phyloP scores from a whole-genome alignment of 768 basidiomycete genomes.

The Mycena vulgaris region DNA sequence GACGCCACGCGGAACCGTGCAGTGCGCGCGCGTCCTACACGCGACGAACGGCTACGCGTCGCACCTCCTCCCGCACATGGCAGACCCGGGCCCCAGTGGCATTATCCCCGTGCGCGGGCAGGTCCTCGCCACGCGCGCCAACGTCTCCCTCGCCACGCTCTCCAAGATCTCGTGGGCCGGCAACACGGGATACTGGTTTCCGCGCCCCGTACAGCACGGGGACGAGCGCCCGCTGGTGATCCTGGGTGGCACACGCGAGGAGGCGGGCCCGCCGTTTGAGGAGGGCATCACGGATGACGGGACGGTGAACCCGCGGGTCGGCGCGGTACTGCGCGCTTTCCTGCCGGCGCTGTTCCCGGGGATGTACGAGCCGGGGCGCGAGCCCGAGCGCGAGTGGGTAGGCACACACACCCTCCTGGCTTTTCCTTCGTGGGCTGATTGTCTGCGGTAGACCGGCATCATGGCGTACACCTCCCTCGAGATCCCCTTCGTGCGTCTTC shows the following conservation, averaged over 20 bases:
- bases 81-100: conserved; percentile 62
- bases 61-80: conserved; percentile 79
- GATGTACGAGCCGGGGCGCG: conserved; percentile 60
- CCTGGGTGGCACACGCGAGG: conserved; percentile 77
- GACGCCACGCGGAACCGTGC: conserved; percentile 78
- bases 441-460: conserved; percentile 76
- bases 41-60: conserved; percentile 91
- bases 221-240: conserved; percentile 71
- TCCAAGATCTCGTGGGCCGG: conserved; percentile 64
- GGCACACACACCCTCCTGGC: conserved; percentile 39
- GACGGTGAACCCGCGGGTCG: conserved; percentile 61
- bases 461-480: conserved; percentile 79
- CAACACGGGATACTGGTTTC: conserved; percentile 84
- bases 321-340: conserved; percentile 68
- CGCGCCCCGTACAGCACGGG: conserved; percentile 59
- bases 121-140: conserved; percentile 61
- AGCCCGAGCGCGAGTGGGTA: conserved; percentile 89
- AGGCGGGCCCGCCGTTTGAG: conserved; percentile 62
- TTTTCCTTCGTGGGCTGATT: neutral
- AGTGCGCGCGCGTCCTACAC: conserved; percentile 79
- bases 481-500: conserved; percentile 76
- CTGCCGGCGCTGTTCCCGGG: conserved; percentile 72
- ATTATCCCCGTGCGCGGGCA: conserved; percentile 86
- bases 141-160: conserved; percentile 55
- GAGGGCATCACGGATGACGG: conserved; percentile 72